Evolutionary conservation across 106 monocot species (phyloP), one percentile per base, ranked within the genome.

Genomic region (Dioscorea zingiberensis): DNA sequence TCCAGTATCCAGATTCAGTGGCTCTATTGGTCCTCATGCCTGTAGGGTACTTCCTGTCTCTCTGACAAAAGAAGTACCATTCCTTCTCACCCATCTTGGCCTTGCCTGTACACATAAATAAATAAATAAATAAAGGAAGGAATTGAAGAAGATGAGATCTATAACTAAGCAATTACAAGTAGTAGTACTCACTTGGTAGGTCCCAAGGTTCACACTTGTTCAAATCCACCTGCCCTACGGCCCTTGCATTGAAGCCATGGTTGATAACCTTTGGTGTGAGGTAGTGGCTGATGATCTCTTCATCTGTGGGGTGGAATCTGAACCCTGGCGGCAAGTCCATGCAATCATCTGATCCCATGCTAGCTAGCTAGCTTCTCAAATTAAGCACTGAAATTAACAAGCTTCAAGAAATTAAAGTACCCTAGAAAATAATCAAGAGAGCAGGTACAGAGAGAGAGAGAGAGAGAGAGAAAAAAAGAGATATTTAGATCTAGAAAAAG

Each of bases 161-260:
- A n/a, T n/a, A n/a, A n/a, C n/a, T n/a, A n/a, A n/a, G n/a, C n/a
- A n/a, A n/a, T n/a, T n/a, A n/a, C n/a, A n/a, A n/a, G n/a, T n/a
- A n/a, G n/a, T n/a, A n/a, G n/a, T 38, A 16, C 32, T 67, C 67
- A 93, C 93, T 64, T 71, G 87, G 93, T 21, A 93, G 88, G 49
- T 93, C 88, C 93, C 93, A 93, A 21, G 93, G 93, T 70, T 93
- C 93, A 54, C 80, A 83, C 80, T 73, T 85, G 84, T 93, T 93
- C 29, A 93, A 44, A 65, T 93, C 93, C 5, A 85, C 85, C 55
- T 88, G 88, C 11, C 82, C 93, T 11, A 93, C 75, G 18, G 85
- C 88, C 47, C 21, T 65, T 2, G 85, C 27, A 29, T 7, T 57
- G 79, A 88, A 93, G 70, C 8, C 58, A 6, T 47, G 63, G 61